Evolutionary conservation across 116 monocot genomes (phyloP).

Genomic region (Posidonia oceanica): DNA sequence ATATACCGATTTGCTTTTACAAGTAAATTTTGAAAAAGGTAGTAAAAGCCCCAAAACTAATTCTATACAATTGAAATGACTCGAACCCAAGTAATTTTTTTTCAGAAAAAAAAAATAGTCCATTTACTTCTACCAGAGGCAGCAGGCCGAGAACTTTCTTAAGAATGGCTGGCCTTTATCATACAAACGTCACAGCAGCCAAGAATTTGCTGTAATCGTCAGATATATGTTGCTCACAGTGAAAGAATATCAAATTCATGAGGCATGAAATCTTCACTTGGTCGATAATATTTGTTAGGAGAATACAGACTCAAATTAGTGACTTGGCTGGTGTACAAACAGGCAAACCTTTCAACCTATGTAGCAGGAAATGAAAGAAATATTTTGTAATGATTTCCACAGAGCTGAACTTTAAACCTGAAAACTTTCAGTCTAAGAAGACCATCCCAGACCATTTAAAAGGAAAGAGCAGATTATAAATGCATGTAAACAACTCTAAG

Average conservation of each 20-base stretch:
- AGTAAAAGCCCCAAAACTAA: too few species aligned
- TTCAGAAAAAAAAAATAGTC: too few species aligned
- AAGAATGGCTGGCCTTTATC: too few species aligned
- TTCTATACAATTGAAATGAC: too few species aligned
- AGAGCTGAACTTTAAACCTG: background rate
- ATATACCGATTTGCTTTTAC: too few species aligned
- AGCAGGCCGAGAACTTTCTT: too few species aligned
- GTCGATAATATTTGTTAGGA: conserved; percentile 88
- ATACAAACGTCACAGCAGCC: too few species aligned
- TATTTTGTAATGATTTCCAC: background rate
- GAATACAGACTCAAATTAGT: conserved; percentile 81
- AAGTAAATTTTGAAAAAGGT: too few species aligned
- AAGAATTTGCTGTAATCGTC: too few species aligned
- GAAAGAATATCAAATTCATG: conserved; percentile 81
- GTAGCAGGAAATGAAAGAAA: conserved; percentile 5
- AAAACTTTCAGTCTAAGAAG: background rate
- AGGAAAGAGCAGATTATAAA: background rate
- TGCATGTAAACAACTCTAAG: too few species aligned
- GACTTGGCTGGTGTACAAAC: conserved; percentile 89
- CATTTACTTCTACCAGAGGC: too few species aligned
- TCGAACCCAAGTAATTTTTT: too few species aligned
- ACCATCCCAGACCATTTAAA: background rate
- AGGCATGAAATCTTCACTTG: conserved; percentile 98
- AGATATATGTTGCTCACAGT: conserved; percentile 1
- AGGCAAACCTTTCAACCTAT: conserved; percentile 96